Evolutionary conservation across 495 filamentous ascomycete genomes (phyloP).

Genomic region (Pyronema omphalodes): DNA sequence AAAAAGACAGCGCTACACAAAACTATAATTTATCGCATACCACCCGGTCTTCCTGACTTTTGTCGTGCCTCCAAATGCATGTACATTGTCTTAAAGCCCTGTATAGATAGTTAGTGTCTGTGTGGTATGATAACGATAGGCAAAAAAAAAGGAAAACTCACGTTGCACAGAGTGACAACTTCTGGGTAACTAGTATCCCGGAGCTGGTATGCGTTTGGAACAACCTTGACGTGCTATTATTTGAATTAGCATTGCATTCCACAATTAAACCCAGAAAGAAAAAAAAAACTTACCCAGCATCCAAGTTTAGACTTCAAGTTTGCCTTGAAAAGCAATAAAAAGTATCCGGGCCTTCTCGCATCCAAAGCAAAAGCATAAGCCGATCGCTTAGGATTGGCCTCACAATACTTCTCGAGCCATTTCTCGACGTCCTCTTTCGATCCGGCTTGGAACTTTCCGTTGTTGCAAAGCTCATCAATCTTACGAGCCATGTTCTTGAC

Average conservation of each 20-base stretch:
- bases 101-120: not conserved
- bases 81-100: conserved; percentile 25
- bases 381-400: conserved; percentile 85
- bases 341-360: conserved; percentile 81
- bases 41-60: not conserved
- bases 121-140: no score
- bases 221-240: conserved; percentile 50
- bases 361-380: conserved; percentile 91
- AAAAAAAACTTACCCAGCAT: conserved; percentile 36
- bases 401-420: conserved; percentile 87
- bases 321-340: conserved; percentile 87
- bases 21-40: not conserved
- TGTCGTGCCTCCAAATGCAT: conserved; percentile 12
- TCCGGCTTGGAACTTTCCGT: conserved; percentile 69
- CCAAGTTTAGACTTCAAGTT: conserved; percentile 50
- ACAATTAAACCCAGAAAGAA: not conserved
- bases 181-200: conserved; percentile 75
- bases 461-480: conserved; percentile 84
- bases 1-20: no score
- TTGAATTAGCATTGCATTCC: not conserved
- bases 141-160: conserved; percentile 6
- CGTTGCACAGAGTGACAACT: conserved; percentile 86
- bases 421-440: conserved; percentile 71
- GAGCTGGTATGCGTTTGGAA: conserved; percentile 78
- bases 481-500: conserved; percentile 96